A percentile compares a stretch with the other conserved stretches of the same genome.
Evolutionary conservation across 345 rosid species (phyloP).

Genomic region (Draba incana): DNA sequence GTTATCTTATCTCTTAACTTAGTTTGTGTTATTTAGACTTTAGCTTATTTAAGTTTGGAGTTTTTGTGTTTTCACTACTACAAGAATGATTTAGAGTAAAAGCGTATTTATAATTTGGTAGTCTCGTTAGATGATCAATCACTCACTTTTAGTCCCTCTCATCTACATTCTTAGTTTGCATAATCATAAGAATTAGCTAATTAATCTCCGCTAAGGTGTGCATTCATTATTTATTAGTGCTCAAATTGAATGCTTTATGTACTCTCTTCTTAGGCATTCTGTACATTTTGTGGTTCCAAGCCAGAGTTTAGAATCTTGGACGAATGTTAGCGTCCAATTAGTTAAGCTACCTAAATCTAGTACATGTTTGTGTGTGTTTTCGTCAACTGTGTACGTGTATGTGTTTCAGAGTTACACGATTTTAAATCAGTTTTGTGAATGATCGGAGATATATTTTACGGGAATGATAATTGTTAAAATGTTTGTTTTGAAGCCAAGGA

Average conservation of each 20-base stretch:
- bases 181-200: constrained; percentile 24
- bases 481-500: background rate
- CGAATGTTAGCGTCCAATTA: constrained; percentile 5
- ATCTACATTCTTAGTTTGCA: constrained; percentile 21
- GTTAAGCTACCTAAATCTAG: background rate
- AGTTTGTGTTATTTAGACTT: constrained; percentile 45
- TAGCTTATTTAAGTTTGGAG: constrained; percentile 41
- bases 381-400: background rate
- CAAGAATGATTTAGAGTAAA: constrained; percentile 23
- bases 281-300: background rate
- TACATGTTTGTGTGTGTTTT: constrained; percentile 19
- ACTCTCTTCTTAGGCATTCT: background rate
- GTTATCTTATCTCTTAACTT: constrained; percentile 27
- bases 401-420: background rate
- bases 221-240: constrained; percentile 1
- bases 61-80: constrained; percentile 4
- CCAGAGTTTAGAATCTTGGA: too few species aligned
- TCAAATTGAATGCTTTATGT: background rate
- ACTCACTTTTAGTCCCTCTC: background rate
- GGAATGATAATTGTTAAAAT: background rate
- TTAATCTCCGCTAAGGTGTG: constrained; percentile 16
- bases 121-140: constrained; percentile 28
- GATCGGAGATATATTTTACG: too few species aligned
- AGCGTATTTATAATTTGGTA: constrained; percentile 16
- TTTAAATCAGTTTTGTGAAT: too few species aligned